Percentiles rank a stretch among this genome's conserved stretches.
phyloP scores from a whole-genome alignment of 176 grass and related monocot species.

The Oryza rufipogon region DNA sequence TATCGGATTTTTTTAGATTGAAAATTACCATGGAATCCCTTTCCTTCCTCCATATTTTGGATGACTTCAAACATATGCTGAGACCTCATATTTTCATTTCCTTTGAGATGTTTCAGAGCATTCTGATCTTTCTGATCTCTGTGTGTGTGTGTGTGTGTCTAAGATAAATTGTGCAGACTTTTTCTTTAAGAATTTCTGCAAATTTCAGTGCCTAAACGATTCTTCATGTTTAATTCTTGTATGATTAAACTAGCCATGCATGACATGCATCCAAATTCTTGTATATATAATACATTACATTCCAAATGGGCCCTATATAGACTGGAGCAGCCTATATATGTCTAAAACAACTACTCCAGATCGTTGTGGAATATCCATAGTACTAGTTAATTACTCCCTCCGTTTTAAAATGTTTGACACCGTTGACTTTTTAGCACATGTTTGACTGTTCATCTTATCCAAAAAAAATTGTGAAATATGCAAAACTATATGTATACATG shows the following conservation, averaged over 20 bases:
- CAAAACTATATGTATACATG: too few species aligned
- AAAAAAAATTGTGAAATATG: too few species aligned
- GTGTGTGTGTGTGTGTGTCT: too few species aligned
- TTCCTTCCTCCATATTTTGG: neutral
- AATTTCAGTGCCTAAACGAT: neutral
- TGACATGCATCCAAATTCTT: neutral
- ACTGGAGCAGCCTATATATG: neutral
- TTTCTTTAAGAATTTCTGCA: neutral
- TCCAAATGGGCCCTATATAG: neutral
- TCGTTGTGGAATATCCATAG: neutral
- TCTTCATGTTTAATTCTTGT: neutral
- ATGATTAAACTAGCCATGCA: neutral
- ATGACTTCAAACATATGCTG: neutral
- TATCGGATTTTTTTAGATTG: neutral
- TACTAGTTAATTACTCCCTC: neutral
- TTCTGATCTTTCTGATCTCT: neutral
- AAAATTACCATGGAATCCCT: neutral
- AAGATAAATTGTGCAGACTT: neutral
- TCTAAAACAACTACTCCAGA: neutral
- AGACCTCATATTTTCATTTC: neutral
- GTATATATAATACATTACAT: neutral
- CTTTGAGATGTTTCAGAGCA: neutral
- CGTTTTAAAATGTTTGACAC: too few species aligned
- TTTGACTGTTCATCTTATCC: too few species aligned
- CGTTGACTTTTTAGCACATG: too few species aligned